Conservation (phyloP, 2,329 filamentous ascomycete species). For the Penicillium brasilianum region DNA sequence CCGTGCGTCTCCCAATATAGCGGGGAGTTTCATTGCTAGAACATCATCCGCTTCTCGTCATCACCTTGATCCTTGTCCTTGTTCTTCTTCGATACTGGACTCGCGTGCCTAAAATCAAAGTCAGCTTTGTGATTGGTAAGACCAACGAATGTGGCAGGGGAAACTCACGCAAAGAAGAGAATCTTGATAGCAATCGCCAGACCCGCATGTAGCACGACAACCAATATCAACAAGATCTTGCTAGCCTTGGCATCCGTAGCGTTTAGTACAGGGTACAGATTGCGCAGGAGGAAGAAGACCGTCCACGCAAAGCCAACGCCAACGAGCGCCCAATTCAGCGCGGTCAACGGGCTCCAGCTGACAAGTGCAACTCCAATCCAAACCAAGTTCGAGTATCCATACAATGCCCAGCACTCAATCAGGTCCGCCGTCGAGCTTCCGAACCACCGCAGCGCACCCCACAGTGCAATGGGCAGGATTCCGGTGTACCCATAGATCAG, state of each 20-base stretch:
- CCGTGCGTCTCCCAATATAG: conserved; percentile 3
- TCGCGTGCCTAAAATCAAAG: conserved; percentile 59
- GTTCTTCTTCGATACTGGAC: conserved; percentile 59
- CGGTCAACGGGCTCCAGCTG: conserved; percentile 82
- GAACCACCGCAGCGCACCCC: conserved; percentile 91
- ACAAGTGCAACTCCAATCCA: conserved; percentile 95
- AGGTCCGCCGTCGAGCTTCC: conserved; percentile 91
- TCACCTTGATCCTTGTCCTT: conserved; percentile 39
- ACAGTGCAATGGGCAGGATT: conserved; percentile 82
- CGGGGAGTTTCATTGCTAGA: conserved; percentile 23
- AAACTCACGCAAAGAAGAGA: conserved; percentile 80
- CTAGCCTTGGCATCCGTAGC: conserved; percentile 91
- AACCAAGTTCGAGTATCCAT: conserved; percentile 94
- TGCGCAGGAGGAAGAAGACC: conserved; percentile 82
- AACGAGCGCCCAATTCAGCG: conserved; percentile 94
- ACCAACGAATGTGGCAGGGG: conserved; percentile 1
- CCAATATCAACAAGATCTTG: conserved; percentile 82
- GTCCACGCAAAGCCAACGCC: conserved; percentile 81
- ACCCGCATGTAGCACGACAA: conserved; percentile 85
- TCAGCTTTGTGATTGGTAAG: conserved; percentile 19
- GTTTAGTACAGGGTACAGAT: conserved; percentile 87
- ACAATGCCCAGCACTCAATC: conserved; percentile 92
- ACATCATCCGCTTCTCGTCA: conserved; percentile 39
- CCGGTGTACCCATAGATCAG: conserved; percentile 95
- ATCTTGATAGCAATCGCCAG: conserved; percentile 94